A percentile compares a stretch with the other conserved stretches of the same genome.
Conservation (phyloP, 2,329 filamentous ascomycete genomes). For the Ceratocystis eucalypticola region DNA sequence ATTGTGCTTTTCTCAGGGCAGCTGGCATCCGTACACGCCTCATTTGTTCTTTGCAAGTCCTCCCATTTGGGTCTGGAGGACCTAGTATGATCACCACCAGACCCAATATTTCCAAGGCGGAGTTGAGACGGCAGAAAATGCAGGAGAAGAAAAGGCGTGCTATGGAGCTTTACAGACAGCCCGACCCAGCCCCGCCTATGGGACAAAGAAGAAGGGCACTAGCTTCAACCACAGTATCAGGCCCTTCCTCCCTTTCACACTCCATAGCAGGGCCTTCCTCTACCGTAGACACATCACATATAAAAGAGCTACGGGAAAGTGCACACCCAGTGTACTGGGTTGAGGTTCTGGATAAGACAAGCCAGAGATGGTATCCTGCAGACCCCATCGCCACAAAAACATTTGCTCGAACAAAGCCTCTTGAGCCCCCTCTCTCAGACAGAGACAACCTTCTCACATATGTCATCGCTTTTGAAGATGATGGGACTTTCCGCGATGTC, state of each 20-base stretch:
- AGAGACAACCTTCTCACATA: constrained; percentile 66
- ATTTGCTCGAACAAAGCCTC: constrained; percentile 57
- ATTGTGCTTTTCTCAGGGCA: constrained; percentile 74
- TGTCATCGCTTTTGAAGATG: constrained; percentile 70
- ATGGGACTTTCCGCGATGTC: constrained; percentile 68
- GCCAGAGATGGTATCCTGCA: constrained; percentile 83
- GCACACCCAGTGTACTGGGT: constrained; percentile 84
- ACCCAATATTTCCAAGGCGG: constrained; percentile 25
- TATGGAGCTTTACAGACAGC: constrained; percentile 15
- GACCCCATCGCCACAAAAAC: constrained; percentile 70
- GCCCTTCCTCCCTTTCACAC: not conserved
- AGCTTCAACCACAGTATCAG: constrained; percentile 3
- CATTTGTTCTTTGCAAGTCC: constrained; percentile 77
- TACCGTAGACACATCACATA: constrained; percentile 21
- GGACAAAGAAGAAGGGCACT: not conserved
- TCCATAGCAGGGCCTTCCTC: constrained; percentile 1
- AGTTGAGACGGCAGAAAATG: constrained; percentile 19
- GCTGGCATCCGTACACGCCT: constrained; percentile 69
- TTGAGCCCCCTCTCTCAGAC: constrained; percentile 76
- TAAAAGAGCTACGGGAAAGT: constrained; percentile 50
- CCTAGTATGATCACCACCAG: constrained; percentile 34
- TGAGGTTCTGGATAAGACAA: constrained; percentile 71
- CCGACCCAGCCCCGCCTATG: not conserved
- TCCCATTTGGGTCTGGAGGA: constrained; percentile 50
- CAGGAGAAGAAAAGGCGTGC: constrained; percentile 24